phyloP scores from a whole-genome alignment of 139 green algal species.

The Chlorella sp. region DNA sequence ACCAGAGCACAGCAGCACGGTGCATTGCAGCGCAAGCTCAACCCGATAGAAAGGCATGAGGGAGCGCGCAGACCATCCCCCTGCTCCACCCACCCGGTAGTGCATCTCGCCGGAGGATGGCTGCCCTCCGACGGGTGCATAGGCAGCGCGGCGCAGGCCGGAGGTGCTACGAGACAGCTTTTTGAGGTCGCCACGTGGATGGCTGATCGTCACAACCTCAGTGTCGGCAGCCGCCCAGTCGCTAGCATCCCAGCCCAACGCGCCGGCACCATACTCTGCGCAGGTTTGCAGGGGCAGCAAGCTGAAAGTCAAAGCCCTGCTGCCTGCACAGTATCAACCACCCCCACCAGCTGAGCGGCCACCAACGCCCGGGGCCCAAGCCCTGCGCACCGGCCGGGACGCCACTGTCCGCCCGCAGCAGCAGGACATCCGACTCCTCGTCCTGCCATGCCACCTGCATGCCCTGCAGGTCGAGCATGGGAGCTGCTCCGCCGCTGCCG shows the following conservation, averaged over 20 bases:
- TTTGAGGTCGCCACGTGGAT: neutral
- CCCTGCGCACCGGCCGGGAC: neutral
- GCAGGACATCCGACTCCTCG: slow-evolving; percentile 9
- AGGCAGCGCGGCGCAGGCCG: neutral
- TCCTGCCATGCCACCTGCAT: slow-evolving; percentile 19
- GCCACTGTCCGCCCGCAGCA: slow-evolving; percentile 11
- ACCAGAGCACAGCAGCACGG: neutral
- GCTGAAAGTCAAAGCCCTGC: too few species aligned
- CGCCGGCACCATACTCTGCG: neutral
- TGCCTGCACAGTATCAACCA: too few species aligned
- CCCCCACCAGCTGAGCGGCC: too few species aligned
- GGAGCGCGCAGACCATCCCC: neutral
- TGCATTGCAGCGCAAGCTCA: neutral
- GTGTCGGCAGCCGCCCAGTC: neutral
- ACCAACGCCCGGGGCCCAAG: too few species aligned
- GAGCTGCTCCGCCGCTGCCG: neutral
- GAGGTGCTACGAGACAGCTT: neutral
- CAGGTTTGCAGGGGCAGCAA: too few species aligned
- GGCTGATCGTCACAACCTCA: neutral
- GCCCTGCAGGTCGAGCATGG: neutral
- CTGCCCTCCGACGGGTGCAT: neutral
- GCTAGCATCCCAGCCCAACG: slow-evolving; percentile 21
- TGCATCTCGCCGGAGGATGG: neutral
- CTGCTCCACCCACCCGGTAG: neutral
- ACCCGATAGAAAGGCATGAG: too few species aligned